A percentile compares a stretch with the other conserved stretches of the same genome.
phyloP scores from a whole-genome alignment of 768 basidiomycete species.

The Cystobasidium onofrii region DNA sequence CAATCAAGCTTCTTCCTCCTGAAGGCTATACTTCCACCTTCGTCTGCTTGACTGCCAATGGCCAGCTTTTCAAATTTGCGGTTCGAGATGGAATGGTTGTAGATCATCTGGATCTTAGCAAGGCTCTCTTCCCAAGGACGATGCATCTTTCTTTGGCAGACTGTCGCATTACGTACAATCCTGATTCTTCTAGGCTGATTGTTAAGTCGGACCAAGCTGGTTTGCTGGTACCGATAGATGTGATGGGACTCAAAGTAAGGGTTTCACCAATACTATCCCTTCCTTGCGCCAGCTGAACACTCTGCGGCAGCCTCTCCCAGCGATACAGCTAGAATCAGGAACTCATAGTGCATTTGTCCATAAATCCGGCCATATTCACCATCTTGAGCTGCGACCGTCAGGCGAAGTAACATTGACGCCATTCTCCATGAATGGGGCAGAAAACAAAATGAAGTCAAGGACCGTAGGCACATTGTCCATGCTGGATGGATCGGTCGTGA shows the following conservation, averaged over 20 bases:
- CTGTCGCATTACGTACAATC: neutral
- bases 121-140: neutral
- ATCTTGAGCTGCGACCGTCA: neutral
- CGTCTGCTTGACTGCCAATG: conserved; percentile 3
- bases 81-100: conserved; percentile 13
- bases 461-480: neutral
- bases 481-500: neutral
- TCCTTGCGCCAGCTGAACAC: too few relatives aligned
- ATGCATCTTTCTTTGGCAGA: neutral
- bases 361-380: neutral
- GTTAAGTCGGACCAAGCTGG: neutral
- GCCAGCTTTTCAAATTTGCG: conserved; percentile 3
- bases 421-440: neutral
- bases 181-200: neutral
- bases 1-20: conserved; percentile 1
- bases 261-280: neutral
- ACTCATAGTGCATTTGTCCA: neutral
- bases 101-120: neutral
- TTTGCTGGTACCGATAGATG: neutral
- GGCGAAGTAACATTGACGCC: neutral
- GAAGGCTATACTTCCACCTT: neutral
- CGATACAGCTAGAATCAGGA: neutral
- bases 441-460: neutral
- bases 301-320: neutral
- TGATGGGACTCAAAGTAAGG: neutral